Base-by-base conservation (phyloP, 1,139 yeast species). In the Saccharomyces pastorianus region DNA sequence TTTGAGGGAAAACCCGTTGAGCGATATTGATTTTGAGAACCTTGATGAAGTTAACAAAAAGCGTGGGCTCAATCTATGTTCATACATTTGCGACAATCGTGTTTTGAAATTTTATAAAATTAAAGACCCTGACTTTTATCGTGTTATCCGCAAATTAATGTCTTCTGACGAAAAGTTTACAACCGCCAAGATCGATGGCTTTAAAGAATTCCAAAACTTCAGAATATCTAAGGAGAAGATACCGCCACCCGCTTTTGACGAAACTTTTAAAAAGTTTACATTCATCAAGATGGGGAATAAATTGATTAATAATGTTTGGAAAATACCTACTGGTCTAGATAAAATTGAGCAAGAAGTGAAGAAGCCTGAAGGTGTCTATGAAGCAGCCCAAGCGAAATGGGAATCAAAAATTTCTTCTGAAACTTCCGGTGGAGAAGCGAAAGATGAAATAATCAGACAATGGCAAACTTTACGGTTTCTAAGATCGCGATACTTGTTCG, bases 241-340 rank as follows among this genome's bases (percentile, higher is more conserved):
- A 6, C 23, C 29, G 4, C 44, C 29, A 9, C 56, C 55, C 2
- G 46, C 42, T 1, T 48, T 58, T 42, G 61, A 64, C 51, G 51
- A 57, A n/a, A 51, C 56, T 2, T 68, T 65, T 53, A 66, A 65
- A 51, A 63, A 64, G 51, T 67, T 67, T 53, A 69, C 70, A 0
- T 67, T 67, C 52, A 59, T 67, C 7, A 62, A 59, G 51, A 52
- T 68, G 27, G 71, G 71, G 27, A 66, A 66, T 51, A 68, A 67
- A 52, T 60, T 61, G 42, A 58, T 68, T 3, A 67, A 56, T 50
- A 64, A 60, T 51, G 61, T 64, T 8, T 68, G 71, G 71, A 68
- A 67, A 48, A 61, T 62, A 3, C 54, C 56, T 7, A 63, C 64
- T 26, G 71, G 70, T 3, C 51, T 68, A 9, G 63, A 62, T 25